Percentiles rank a stretch among this genome's conserved stretches.
Conservation (phyloP, 306 rosid species). For the Citrullus mucosospermus region DNA sequence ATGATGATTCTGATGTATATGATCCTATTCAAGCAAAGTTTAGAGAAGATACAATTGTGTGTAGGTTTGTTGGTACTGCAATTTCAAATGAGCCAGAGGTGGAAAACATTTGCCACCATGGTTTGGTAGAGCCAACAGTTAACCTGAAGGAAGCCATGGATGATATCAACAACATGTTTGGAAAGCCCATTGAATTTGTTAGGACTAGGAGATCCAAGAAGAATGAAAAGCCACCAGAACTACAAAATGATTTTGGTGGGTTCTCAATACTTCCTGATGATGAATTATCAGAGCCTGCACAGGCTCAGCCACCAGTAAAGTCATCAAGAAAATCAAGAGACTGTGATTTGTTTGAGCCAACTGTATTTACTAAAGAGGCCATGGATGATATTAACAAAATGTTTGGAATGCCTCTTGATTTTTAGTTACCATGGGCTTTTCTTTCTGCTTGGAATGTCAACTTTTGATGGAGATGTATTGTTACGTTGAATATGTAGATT, state of each 20-base stretch:
- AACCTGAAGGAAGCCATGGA: slow-evolving; percentile 95
- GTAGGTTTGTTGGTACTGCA: slow-evolving; percentile 86
- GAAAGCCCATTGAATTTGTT: slow-evolving; percentile 79
- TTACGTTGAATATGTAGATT: not conserved
- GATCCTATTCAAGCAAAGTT: slow-evolving; percentile 34
- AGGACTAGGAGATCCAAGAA: slow-evolving; percentile 45
- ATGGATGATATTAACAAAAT: slow-evolving; percentile 77
- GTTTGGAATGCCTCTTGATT: slow-evolving; percentile 77
- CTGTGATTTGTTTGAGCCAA: slow-evolving; percentile 67
- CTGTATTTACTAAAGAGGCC: slow-evolving; percentile 68
- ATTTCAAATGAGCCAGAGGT: slow-evolving; percentile 68
- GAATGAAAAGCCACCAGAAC: slow-evolving; percentile 37
- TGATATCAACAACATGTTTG: slow-evolving; percentile 94
- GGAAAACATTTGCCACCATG: slow-evolving; percentile 93
- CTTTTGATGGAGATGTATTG: not conserved
- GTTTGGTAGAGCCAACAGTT: slow-evolving; percentile 88
- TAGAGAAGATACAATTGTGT: slow-evolving; percentile 81
- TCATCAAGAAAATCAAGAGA: slow-evolving; percentile 23
- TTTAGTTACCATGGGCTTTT: slow-evolving; percentile 15
- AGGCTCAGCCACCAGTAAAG: slow-evolving; percentile 29
- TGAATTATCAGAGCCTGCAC: slow-evolving; percentile 25
- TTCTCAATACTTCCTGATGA: slow-evolving; percentile 82
- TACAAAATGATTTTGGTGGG: slow-evolving; percentile 35
- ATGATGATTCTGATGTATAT: slow-evolving; percentile 25
- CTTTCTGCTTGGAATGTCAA: not conserved